These are phyloP conservation scores for Calophaca sinica DNA, from an alignment of 306 rosid genomes.

Conservation along the genomic window DNA sequence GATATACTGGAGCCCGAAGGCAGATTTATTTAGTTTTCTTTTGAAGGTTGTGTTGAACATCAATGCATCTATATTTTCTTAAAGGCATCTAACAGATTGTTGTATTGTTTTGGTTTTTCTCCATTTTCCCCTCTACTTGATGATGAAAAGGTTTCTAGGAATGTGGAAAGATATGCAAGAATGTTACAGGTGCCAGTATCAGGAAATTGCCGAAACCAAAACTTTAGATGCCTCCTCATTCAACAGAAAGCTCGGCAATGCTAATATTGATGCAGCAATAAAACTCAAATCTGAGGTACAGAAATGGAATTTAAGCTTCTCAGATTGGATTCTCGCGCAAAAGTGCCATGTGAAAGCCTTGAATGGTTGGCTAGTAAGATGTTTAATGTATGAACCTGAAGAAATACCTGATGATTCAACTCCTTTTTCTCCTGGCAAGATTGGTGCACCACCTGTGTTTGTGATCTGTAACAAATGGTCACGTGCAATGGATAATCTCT, in stretches of 20 bases:
- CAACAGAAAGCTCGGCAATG: conserved; percentile 47
- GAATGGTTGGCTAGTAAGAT: conserved; percentile 78
- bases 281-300: conserved; percentile 71
- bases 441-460: conserved; percentile 71
- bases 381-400: conserved; percentile 67
- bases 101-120: background rate
- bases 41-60: conserved; percentile 15
- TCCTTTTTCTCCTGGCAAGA: conserved; percentile 59
- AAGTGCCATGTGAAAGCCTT: conserved; percentile 70
- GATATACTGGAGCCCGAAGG: too few relatives aligned
- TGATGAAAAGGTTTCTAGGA: conserved; percentile 58
- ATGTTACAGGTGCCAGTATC: conserved; percentile 66
- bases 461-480: conserved; percentile 79
- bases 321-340: conserved; percentile 69
- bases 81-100: conserved; percentile 19
- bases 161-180: conserved; percentile 90
- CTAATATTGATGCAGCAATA: conserved; percentile 63
- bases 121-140: background rate
- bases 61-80: conserved; percentile 20
- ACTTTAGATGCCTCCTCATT: conserved; percentile 49
- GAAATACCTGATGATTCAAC: conserved; percentile 50
- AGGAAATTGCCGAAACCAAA: conserved; percentile 57
- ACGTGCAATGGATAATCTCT: conserved; percentile 59
- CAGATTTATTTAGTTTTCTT: background rate
- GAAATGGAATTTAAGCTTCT: conserved; percentile 71